These are phyloP conservation scores for Erodium moschatum DNA, from an alignment of 441 rosid genomes.

Conservation along the genomic window DNA sequence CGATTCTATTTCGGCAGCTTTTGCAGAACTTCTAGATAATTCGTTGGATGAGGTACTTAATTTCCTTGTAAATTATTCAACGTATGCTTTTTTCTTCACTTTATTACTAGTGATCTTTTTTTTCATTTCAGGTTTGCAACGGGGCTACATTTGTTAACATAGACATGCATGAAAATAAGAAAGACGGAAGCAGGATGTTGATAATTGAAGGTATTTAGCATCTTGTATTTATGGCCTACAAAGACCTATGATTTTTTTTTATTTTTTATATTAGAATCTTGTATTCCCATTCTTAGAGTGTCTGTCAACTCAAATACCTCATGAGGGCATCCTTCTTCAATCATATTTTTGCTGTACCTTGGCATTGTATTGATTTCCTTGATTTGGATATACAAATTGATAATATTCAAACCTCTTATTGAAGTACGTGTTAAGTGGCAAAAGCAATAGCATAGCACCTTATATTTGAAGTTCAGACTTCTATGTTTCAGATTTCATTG, in stretches of 20 bases:
- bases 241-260: not conserved
- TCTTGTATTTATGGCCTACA: not conserved
- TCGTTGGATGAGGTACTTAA: slow-evolving; percentile 69
- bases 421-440: not conserved
- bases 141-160: slow-evolving; percentile 79
- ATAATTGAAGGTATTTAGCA: slow-evolving; percentile 56
- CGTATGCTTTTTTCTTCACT: not conserved
- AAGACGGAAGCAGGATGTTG: slow-evolving; percentile 63
- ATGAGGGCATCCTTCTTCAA: not conserved
- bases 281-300: not conserved
- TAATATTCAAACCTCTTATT: not conserved
- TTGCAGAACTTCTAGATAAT: slow-evolving; percentile 89
- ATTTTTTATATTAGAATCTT: not conserved
- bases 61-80: not conserved
- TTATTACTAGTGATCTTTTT: not conserved
- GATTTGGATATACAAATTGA: not conserved
- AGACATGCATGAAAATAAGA: slow-evolving; percentile 53
- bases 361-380: not conserved
- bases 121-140: slow-evolving; percentile 44
- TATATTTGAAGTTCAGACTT: not conserved
- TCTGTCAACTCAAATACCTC: not conserved
- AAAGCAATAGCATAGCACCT: not conserved
- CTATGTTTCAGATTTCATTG: not conserved
- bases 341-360: not conserved
- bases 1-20: slow-evolving; percentile 40